Conservation (phyloP, 2,329 filamentous ascomycete species). For the Cladosporium phlei region DNA sequence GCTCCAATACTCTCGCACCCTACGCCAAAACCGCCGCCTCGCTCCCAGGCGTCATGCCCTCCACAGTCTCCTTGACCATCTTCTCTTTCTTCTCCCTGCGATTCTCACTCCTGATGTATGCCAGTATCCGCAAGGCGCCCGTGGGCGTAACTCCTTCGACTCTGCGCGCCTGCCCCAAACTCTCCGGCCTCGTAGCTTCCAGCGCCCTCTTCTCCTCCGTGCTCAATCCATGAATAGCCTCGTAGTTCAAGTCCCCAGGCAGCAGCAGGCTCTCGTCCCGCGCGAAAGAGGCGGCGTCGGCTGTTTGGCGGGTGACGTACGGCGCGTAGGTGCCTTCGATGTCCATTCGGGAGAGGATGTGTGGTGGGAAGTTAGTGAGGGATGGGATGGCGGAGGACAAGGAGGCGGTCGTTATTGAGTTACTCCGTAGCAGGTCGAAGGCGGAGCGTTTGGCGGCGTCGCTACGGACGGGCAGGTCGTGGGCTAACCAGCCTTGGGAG, state of each 20-base stretch:
- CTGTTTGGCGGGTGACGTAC: slow-evolving; percentile 70
- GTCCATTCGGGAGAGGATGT: slow-evolving; percentile 63
- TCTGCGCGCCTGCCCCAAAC: slow-evolving; percentile 78
- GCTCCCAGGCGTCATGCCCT: slow-evolving; percentile 20
- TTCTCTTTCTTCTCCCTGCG: slow-evolving; percentile 29
- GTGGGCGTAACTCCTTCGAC: slow-evolving; percentile 69
- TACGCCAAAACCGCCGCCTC: slow-evolving; percentile 25
- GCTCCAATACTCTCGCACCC: too few species aligned
- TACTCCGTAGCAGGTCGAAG: slow-evolving; percentile 71
- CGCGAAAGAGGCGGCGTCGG: slow-evolving; percentile 61
- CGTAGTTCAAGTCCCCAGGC: slow-evolving; percentile 72
- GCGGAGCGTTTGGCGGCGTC: slow-evolving; percentile 66
- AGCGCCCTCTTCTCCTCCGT: slow-evolving; percentile 72
- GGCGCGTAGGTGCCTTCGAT: slow-evolving; percentile 85
- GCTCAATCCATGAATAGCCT: slow-evolving; percentile 66
- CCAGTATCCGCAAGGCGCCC: slow-evolving; percentile 54
- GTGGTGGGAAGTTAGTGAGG: slow-evolving; percentile 50
- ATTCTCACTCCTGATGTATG: slow-evolving; percentile 51
- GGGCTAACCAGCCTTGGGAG: slow-evolving; percentile 61
- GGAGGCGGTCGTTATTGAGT: slow-evolving; percentile 53
- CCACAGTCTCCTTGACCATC: slow-evolving; percentile 27
- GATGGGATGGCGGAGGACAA: slow-evolving; percentile 56
- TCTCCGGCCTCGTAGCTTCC: slow-evolving; percentile 69
- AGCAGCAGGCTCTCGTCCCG: slow-evolving; percentile 72
- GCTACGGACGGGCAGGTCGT: slow-evolving; percentile 64